Percentiles rank a stretch among this genome's conserved stretches.
phyloP scores from a whole-genome alignment of 345 rosid genomes.

The Eucalyptus sp. region DNA sequence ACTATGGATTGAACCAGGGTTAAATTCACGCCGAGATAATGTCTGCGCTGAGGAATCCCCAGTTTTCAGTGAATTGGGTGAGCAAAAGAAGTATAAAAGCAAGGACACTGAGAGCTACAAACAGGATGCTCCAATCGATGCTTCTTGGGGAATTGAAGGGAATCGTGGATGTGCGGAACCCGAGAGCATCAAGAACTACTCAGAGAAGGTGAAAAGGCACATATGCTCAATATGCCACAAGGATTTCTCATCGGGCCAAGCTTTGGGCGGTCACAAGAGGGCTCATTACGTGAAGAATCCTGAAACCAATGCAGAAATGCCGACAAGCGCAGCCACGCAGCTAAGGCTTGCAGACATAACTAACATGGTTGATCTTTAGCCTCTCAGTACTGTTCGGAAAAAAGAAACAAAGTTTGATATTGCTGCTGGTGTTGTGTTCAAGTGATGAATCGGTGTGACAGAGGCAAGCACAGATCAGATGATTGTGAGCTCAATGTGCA shows the following conservation, averaged over 20 bases:
- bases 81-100: background rate
- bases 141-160: background rate
- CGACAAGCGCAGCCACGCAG: background rate
- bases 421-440: background rate
- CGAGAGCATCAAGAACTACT: background rate
- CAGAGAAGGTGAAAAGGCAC: background rate
- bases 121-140: background rate
- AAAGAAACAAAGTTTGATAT: background rate
- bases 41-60: background rate
- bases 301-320: background rate
- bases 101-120: background rate
- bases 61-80: background rate
- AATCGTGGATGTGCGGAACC: background rate
- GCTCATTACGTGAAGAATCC: background rate
- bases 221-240: background rate
- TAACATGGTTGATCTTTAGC: background rate
- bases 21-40: background rate
- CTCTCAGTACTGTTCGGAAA: background rate
- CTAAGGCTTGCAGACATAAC: background rate
- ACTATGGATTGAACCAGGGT: background rate
- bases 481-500: background rate
- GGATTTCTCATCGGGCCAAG: constrained; percentile 3
- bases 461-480: background rate
- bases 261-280: constrained; percentile 45
- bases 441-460: background rate